phyloP scores from a whole-genome alignment of 1,284 basidiomycete genomes.

The Peniophora sp. region DNA sequence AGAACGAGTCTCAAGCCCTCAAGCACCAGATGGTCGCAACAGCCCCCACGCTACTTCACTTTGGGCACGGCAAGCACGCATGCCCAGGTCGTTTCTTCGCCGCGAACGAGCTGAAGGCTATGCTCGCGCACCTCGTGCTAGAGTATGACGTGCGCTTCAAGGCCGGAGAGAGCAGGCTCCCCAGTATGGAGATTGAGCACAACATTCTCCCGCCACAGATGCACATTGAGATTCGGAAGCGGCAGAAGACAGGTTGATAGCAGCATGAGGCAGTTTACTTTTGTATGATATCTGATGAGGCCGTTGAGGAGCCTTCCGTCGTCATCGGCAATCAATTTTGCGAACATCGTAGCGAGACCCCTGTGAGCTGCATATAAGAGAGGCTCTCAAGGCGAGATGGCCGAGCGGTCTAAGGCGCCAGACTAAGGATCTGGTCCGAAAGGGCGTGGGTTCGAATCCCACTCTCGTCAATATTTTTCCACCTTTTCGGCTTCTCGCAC shows the following conservation, averaged over 20 bases:
- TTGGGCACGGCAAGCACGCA: slow-evolving; percentile 21
- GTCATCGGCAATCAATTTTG: too few species aligned
- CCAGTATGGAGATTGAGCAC: too few species aligned
- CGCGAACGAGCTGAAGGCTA: slow-evolving; percentile 28
- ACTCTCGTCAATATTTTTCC: slow-evolving; percentile 16
- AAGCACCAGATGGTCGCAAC: slow-evolving; percentile 18
- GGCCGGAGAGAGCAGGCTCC: slow-evolving; percentile 1
- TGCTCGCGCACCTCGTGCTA: slow-evolving; percentile 27
- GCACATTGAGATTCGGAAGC: too few species aligned
- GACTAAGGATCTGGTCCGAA: slow-evolving; percentile 51
- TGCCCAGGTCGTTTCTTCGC: slow-evolving; percentile 29
- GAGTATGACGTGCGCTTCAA: slow-evolving; percentile 30
- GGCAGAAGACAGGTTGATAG: too few species aligned
- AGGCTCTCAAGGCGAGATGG: slow-evolving; percentile 55
- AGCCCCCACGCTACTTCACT: slow-evolving; percentile 17
- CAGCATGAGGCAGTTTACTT: too few species aligned
- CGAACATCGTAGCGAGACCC: too few species aligned
- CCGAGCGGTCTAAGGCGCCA: slow-evolving; percentile 83
- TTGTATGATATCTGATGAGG: too few species aligned
- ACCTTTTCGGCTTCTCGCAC: neutral
- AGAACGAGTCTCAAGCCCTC: slow-evolving; percentile 5
- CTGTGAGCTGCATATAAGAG: too few species aligned
- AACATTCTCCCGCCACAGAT: too few species aligned
- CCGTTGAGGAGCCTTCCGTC: too few species aligned
- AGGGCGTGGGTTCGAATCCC: slow-evolving; percentile 32